phyloP scores from a whole-genome alignment of 2,329 filamentous ascomycete species.

The Diaporthe citrichinensis region DNA sequence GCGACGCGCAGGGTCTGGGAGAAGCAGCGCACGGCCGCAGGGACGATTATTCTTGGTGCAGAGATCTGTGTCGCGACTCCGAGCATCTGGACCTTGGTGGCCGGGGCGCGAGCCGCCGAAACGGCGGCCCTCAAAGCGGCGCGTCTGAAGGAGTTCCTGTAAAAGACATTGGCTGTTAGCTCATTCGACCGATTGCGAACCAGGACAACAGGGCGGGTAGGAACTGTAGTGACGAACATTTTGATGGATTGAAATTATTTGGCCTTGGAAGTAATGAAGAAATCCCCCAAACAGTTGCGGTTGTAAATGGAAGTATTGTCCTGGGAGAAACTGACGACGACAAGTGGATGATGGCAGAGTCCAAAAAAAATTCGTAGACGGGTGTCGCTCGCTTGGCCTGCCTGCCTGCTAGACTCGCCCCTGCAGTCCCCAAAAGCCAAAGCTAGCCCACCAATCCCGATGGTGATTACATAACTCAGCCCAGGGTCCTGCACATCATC shows the following conservation, averaged over 20 bases:
- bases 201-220: neutral
- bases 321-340: neutral
- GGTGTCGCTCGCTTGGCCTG: neutral
- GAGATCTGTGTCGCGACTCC: constrained; percentile 45
- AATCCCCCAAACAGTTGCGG: neutral
- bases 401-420: constrained; percentile 5
- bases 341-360: neutral
- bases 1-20: constrained; percentile 48
- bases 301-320: neutral
- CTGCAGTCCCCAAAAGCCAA: neutral
- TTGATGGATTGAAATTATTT: constrained; percentile 5
- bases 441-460: neutral
- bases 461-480: neutral
- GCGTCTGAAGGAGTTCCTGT: constrained; percentile 53
- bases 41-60: constrained; percentile 38
- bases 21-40: constrained; percentile 48
- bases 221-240: constrained; percentile 28
- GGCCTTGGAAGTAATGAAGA: neutral
- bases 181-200: neutral
- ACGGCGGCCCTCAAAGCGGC: constrained; percentile 50
- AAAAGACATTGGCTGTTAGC: constrained; percentile 32
- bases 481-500: neutral
- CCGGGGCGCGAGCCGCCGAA: constrained; percentile 48
- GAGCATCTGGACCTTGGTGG: constrained; percentile 44
- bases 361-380: constrained; percentile 21